Conservation (phyloP, 768 basidiomycete species). For the Tricholoma bakamatsutake region DNA sequence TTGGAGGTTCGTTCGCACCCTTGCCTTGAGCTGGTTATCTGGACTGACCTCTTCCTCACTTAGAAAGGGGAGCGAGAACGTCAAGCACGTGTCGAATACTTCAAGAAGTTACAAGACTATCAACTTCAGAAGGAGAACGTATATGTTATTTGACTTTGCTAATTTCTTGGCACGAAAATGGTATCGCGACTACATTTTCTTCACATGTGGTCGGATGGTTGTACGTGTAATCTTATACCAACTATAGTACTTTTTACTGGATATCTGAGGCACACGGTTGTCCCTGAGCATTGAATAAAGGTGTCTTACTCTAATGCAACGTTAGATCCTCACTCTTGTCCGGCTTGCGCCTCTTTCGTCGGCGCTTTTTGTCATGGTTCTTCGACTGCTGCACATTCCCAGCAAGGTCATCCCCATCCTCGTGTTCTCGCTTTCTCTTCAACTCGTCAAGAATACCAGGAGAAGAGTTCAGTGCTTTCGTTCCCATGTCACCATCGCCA, state of each 20-base stretch:
- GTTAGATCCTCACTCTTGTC: conserved; percentile 3
- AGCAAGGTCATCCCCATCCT: conserved; percentile 34
- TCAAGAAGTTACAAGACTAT: conserved; percentile 45
- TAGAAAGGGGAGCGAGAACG: conserved; percentile 41
- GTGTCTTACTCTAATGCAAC: no score
- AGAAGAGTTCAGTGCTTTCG: conserved; percentile 5
- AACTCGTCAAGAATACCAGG: not conserved
- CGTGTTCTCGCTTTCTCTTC: conserved; percentile 14
- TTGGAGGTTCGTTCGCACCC: conserved; percentile 11
- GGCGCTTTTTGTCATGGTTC: conserved; percentile 23
- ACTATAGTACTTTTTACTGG: no score
- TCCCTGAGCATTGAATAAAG: no score
- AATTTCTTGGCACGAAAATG: no score
- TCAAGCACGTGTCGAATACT: conserved; percentile 48
- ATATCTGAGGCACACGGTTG: no score
- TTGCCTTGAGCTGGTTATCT: not conserved
- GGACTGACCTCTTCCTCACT: conserved; percentile 1
- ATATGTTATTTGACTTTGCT: conserved; percentile 41
- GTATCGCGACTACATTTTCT: no score
- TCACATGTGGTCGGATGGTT: no score
- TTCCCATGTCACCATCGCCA: conserved; percentile 14
- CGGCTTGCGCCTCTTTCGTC: conserved; percentile 17
- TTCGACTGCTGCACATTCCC: conserved; percentile 33
- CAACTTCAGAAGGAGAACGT: conserved; percentile 53
- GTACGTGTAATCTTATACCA: no score